These are phyloP conservation scores for Paramecium sonneborni DNA, from an alignment of 73 alveolate species.

Conservation along the genomic window DNA sequence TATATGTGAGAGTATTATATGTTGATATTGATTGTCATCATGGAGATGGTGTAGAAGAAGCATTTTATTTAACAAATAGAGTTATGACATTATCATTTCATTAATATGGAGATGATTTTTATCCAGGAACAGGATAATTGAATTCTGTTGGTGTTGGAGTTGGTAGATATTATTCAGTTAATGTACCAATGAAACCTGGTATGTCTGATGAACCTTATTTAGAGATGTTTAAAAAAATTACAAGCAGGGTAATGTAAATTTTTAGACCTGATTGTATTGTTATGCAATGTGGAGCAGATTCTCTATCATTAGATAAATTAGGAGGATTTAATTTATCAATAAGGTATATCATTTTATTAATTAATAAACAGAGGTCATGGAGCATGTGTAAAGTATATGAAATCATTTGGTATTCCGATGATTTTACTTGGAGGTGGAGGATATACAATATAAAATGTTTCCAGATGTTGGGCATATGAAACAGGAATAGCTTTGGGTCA, in stretches of 20 bases:
- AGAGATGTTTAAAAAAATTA: constrained; percentile 81
- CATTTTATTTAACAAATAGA: constrained; percentile 92
- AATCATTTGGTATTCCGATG: constrained; percentile 94
- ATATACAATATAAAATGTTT: constrained; percentile 96
- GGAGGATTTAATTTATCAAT: constrained; percentile 95
- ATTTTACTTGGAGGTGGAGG: constrained; percentile 98
- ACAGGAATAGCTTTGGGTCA: constrained; percentile 88
- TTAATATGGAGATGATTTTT: constrained; percentile 95
- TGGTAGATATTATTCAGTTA: constrained; percentile 92
- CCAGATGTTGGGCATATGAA: constrained; percentile 98
- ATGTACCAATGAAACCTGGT: constrained; percentile 96
- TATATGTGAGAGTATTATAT: constrained; percentile 90
- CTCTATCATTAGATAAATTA: constrained; percentile 94
- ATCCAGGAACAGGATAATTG: constrained; percentile 97
- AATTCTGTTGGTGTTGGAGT: constrained; percentile 89
- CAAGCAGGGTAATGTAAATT: constrained; percentile 84
- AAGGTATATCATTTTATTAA: not conserved
- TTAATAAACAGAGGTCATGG: constrained; percentile 88
- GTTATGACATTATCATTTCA: constrained; percentile 96
- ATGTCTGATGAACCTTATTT: constrained; percentile 91
- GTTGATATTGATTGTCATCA: constrained; percentile 98
- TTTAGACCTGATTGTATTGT: constrained; percentile 95
- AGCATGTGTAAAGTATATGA: constrained; percentile 88
- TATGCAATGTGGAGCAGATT: constrained; percentile 97
- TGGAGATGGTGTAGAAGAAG: constrained; percentile 99